Evolutionary conservation across 345 rosid genomes (phyloP), one percentile per base, ranked within the genome.

Genomic region (Melaleuca alternifolia): DNA sequence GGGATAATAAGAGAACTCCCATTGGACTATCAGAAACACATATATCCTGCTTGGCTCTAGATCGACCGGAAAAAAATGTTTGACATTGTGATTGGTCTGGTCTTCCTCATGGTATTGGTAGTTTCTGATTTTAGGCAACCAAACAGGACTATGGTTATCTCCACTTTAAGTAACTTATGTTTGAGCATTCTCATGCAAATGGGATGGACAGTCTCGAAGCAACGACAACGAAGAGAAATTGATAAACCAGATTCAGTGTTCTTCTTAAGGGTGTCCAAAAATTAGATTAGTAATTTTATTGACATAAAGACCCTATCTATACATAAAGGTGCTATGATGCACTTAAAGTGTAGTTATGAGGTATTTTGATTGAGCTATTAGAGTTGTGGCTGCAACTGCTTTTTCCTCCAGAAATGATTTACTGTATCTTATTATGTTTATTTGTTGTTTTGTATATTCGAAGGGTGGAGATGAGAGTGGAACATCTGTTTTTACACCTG

Each of bases 391-490:
- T 71, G 48, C 48, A 71, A 71, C 48, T 71, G 81, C 81, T 71
- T 37, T 71, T 71, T 71, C 48, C 48, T 71, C 41, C 48, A 71
- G 48, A 71, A 71, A 21, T 71, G 24, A 71, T 37, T 33, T 71
- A 8, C 48, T 18, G 11, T 71, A 71, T 71, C 79, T 71, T 41
- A 18, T 23, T 54, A 51, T 14, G 59, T 10, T 54, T 56, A 10
- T 24, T 81, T 81, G 51, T 30, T 82, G n/a, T 62, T 61, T 84
- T 92, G 50, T 91, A 85, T 85, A 88, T 79, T 41, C 93, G 89
- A 89, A 95, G 98, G 93, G 91, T 86, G 87, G 88, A 62, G 93
- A 91, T 61, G 92, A 89, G 87, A 92, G 87, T 87, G 91, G 86
- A 54, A 91, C 87, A 83, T 23, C 88, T 20, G 85, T 86, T 59